Percentiles rank a stretch among this genome's conserved stretches.
These are phyloP conservation scores for Ogataea polymorpha DNA, from an alignment of 805 yeast species.

Conservation along the genomic window DNA sequence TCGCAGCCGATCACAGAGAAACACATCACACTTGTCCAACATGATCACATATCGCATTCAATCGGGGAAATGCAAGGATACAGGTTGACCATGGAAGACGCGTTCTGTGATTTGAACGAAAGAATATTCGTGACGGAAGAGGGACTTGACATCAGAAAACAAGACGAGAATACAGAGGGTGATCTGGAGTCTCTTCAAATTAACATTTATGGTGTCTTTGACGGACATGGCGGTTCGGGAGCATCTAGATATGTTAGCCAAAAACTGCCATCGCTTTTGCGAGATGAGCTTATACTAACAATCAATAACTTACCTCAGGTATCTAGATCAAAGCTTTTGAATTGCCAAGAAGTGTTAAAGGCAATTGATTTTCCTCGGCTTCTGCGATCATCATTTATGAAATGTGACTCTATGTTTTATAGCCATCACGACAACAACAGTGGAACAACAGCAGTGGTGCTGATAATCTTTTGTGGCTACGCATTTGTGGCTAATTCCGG, in stretches of 20 bases:
- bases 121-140: constrained; percentile 21
- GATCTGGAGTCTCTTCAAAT: constrained; percentile 12
- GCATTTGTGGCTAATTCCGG: constrained; percentile 68
- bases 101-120: constrained; percentile 49
- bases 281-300: constrained; percentile 15
- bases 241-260: constrained; percentile 54
- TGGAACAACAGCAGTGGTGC: constrained; percentile 54
- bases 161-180: background rate
- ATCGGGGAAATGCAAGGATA: constrained; percentile 80
- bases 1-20: constrained; percentile 76
- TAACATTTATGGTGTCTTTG: constrained; percentile 68
- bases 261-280: constrained; percentile 31
- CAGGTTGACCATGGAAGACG: constrained; percentile 73
- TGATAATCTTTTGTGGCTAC: constrained; percentile 40
- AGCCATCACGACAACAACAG: constrained; percentile 37
- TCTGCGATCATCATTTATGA: constrained; percentile 43
- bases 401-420: constrained; percentile 44
- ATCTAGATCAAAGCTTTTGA: constrained; percentile 13
- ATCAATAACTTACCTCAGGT: constrained; percentile 18
- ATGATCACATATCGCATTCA: constrained; percentile 49
- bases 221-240: constrained; percentile 77
- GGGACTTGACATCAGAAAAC: background rate
- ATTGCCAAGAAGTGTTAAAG: constrained; percentile 16
- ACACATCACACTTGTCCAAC: constrained; percentile 46
- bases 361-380: constrained; percentile 28